phyloP scores from a whole-genome alignment of 1,284 basidiomycete genomes.

The Ceratobasidium sp. region DNA sequence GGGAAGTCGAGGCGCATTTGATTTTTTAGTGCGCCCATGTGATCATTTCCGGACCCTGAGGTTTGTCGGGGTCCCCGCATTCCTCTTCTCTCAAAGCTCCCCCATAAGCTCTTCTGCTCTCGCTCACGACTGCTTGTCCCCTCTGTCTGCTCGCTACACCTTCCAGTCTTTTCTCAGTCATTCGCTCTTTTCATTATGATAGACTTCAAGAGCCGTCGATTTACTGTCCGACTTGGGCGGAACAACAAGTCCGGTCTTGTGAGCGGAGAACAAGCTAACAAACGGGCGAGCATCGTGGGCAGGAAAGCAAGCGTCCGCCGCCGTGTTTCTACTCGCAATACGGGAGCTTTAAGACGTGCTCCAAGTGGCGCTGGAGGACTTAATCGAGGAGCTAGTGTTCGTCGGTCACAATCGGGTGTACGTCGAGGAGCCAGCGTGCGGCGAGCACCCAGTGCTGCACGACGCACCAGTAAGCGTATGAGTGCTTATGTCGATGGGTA shows the following conservation, averaged over 20 bases:
- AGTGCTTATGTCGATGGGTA: conserved; percentile 32
- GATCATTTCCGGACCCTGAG: conserved; percentile 27
- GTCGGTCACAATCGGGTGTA: conserved; percentile 21
- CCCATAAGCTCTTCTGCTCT: not conserved
- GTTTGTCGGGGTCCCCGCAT: conserved; percentile 33
- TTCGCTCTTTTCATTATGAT: conserved; percentile 33
- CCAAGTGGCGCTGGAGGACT: conserved; percentile 38
- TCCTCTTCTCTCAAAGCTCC: conserved; percentile 3
- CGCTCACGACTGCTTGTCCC: not conserved
- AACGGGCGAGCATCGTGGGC: conserved; percentile 20
- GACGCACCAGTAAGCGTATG: conserved; percentile 40
- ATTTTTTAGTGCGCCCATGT: conserved; percentile 17
- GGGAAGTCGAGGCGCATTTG: conserved; percentile 12
- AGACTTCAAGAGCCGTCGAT: conserved; percentile 34
- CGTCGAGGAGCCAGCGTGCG: conserved; percentile 37
- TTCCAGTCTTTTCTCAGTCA: conserved; percentile 11
- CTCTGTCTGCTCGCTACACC: not conserved
- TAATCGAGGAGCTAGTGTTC: conserved; percentile 29
- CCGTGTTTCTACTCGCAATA: conserved; percentile 37
- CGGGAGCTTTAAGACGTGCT: conserved; percentile 25
- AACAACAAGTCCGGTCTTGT: conserved; percentile 17
- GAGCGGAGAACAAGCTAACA: conserved; percentile 16
- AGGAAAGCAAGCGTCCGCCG: conserved; percentile 33
- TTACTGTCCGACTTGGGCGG: conserved; percentile 41
- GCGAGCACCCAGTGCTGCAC: conserved; percentile 31